phyloP scores from a whole-genome alignment of 2,329 filamentous ascomycete genomes.

The Monilinia fructicola region DNA sequence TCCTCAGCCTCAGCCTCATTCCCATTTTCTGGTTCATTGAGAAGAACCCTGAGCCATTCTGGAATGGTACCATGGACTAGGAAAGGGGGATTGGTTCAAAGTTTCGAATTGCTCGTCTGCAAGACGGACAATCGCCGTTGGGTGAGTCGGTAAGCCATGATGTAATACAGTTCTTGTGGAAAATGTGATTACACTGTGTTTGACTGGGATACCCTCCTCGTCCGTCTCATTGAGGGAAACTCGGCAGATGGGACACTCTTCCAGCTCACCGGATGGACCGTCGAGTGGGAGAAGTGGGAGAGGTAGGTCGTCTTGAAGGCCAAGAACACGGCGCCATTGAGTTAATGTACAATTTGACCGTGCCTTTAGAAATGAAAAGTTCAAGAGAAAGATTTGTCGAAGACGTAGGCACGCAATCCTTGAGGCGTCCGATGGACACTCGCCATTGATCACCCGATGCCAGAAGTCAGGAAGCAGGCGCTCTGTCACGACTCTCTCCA shows the following conservation, averaged over 20 bases:
- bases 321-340: not conserved
- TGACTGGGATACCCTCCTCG: not conserved
- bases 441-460: not conserved
- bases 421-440: not conserved
- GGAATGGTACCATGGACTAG: not conserved
- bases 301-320: accelerated
- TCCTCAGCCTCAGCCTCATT: no score
- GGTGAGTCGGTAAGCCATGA: not conserved
- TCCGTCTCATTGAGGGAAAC: not conserved
- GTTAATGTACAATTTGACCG: not conserved
- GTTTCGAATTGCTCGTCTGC: not conserved
- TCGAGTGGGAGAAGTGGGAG: accelerated
- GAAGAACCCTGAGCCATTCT: not conserved
- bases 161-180: not conserved
- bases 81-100: no score
- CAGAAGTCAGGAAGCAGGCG: not conserved
- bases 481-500: not conserved
- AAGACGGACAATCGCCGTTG: not conserved
- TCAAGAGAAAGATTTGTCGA: not conserved
- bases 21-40: no score
- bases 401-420: not conserved
- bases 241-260: not conserved
- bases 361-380: not conserved
- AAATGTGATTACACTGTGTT: not conserved
- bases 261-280: not conserved